These are phyloP conservation scores for Coemansia sp. DNA, from an alignment of 192 early-diverging fungal genomes.

Conservation along the genomic window DNA sequence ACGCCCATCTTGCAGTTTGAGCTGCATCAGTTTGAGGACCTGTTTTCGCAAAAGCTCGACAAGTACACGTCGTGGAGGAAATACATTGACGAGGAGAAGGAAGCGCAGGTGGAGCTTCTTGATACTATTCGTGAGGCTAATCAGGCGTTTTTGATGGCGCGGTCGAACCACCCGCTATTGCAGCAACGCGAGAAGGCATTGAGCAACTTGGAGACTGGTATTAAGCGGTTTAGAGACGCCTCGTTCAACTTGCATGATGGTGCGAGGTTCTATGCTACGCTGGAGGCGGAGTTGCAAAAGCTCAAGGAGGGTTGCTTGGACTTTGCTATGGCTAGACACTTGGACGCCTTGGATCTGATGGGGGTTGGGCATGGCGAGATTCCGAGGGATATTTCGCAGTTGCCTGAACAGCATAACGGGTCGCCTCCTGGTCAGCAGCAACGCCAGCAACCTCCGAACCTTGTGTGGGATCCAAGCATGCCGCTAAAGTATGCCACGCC, in stretches of 20 bases:
- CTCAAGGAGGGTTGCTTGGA: conserved; percentile 69
- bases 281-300: conserved; percentile 65
- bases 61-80: conserved; percentile 71
- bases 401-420: conserved; percentile 5
- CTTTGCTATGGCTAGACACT: conserved; percentile 67
- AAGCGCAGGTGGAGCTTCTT: conserved; percentile 67
- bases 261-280: conserved; percentile 68
- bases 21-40: conserved; percentile 74
- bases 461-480: conserved; percentile 50
- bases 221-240: conserved; percentile 74
- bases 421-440: conserved; percentile 13
- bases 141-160: conserved; percentile 65
- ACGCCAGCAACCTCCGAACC: conserved; percentile 21
- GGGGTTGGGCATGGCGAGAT: conserved; percentile 33
- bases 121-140: conserved; percentile 65
- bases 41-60: conserved; percentile 70
- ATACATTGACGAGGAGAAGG: conserved; percentile 61
- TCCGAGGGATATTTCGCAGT: conserved; percentile 26
- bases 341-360: conserved; percentile 65
- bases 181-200: conserved; percentile 75
- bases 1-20: conserved; percentile 70
- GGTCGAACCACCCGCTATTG: conserved; percentile 62
- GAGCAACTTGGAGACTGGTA: conserved; percentile 75
- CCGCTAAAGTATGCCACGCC: conserved; percentile 41
- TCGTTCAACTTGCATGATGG: conserved; percentile 79